Evolutionary conservation across 2,329 filamentous ascomycete genomes (phyloP), one percentile per base, ranked within the genome.

Genomic region (Phialophora chinensis): DNA sequence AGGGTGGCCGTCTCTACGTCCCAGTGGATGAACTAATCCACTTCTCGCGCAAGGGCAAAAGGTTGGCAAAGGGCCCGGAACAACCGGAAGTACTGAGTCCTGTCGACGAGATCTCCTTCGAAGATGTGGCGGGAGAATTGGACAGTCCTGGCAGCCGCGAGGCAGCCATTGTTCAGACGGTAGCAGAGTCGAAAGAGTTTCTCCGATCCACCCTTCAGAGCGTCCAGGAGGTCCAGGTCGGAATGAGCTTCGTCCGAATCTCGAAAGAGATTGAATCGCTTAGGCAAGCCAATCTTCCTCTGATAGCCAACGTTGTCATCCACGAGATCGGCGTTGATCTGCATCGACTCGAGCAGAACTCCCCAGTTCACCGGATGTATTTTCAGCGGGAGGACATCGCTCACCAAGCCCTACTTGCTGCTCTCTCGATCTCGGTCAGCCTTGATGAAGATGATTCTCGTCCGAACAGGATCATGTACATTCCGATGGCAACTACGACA

Each of bases 321-420:
- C 98, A 99, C 77, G 96, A 99, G 77, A 88, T 99, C 50, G 94
- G 94, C 67, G 86, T 99, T 75, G 95, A 99, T 75, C 82, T 99
- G 49, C 90, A 98, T 76, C 89, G 94, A 25, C 85, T 99, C 62
- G 94, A 99, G 76, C 90, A 92, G 50, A 94, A 92, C 73, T 97
- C 93, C 17, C 93, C 95, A 0, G 93, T 94, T 0, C 95, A 99
- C 82, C 89, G 95, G 69, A 99, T 98, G 95, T 98, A 99, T 79
- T 99, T 99, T 75, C 91, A 93, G 2, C 88, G 90, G 25, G 90
- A 92, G 68, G 95, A 97, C 75, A 89, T 97, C 74, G 95, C 95
- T 12, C 95, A 99, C 77, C 94, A 99, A 82, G 95, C 93, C 11
- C 84, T 99, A 42, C 86, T 95, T 25, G 95, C 94, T 20, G 95